Evolutionary conservation across 495 filamentous ascomycete species (phyloP).

Genomic region (Xylaria acuta): DNA sequence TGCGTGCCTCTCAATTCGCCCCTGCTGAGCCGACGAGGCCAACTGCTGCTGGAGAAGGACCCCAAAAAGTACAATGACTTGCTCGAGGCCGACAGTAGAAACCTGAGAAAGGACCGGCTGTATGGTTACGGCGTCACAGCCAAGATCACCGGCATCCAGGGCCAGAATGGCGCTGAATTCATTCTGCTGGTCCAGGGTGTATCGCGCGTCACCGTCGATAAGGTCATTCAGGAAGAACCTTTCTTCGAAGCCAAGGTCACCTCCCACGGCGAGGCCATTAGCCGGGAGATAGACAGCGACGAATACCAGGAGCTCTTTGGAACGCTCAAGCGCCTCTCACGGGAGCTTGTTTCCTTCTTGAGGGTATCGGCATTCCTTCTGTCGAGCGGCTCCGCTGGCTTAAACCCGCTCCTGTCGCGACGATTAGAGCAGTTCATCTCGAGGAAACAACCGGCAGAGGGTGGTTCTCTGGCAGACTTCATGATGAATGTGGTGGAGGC

Average conservation of each 20-base stretch:
- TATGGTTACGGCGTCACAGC: slow-evolving; percentile 79
- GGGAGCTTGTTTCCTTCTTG: slow-evolving; percentile 80
- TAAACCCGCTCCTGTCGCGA: slow-evolving; percentile 84
- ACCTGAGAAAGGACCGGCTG: slow-evolving; percentile 73
- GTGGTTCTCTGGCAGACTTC: slow-evolving; percentile 91
- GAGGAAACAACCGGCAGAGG: slow-evolving; percentile 75
- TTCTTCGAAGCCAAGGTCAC: slow-evolving; percentile 82
- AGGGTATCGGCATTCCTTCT: slow-evolving; percentile 78
- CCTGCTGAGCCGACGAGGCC: slow-evolving; percentile 70
- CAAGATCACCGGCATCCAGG: slow-evolving; percentile 84
- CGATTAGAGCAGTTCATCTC: slow-evolving; percentile 85
- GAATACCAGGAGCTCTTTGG: slow-evolving; percentile 69
- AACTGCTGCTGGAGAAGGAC: slow-evolving; percentile 63
- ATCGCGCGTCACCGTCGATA: slow-evolving; percentile 75
- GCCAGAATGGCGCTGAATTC: slow-evolving; percentile 76
- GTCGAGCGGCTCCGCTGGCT: slow-evolving; percentile 58
- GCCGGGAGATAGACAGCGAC: slow-evolving; percentile 31
- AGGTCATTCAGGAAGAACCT: slow-evolving; percentile 75
- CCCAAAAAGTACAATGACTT: slow-evolving; percentile 60
- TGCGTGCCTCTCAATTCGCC: slow-evolving; percentile 82
- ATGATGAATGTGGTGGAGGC: slow-evolving; percentile 90
- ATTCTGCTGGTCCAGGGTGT: slow-evolving; percentile 86
- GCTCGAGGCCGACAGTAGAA: slow-evolving; percentile 51
- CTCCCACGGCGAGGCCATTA: slow-evolving; percentile 43
- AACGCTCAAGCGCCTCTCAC: slow-evolving; percentile 78